A percentile compares a stretch with the other conserved stretches of the same genome.
Conservation (phyloP, 2,329 filamentous ascomycete genomes). For the Cordyceps pruinosa region DNA sequence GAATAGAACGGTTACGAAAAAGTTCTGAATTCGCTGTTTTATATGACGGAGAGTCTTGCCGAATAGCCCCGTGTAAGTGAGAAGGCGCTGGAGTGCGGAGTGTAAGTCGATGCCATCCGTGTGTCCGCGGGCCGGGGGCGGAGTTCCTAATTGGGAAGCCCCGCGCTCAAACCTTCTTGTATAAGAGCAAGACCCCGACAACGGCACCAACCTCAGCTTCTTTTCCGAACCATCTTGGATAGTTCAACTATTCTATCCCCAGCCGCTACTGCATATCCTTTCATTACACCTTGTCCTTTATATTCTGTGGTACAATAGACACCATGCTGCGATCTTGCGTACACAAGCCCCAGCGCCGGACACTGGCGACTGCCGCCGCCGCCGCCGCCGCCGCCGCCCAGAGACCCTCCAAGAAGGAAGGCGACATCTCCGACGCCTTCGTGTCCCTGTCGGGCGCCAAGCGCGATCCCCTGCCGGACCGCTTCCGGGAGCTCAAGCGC, state of each 20-base stretch:
- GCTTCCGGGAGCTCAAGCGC: constrained; percentile 51
- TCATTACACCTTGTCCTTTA: not conserved
- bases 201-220: not conserved
- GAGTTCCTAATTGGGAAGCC: constrained; percentile 25
- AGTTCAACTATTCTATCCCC: not conserved
- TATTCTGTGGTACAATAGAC: not conserved
- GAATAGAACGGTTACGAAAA: not conserved
- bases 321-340: constrained; percentile 8
- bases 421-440: constrained; percentile 57
- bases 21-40: not conserved
- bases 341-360: constrained; percentile 12
- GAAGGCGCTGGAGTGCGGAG: not conserved
- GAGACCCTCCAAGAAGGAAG: constrained; percentile 42
- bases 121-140: constrained; percentile 14
- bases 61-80: not conserved
- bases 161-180: constrained; percentile 17
- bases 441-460: constrained; percentile 47
- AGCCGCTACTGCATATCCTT: not conserved
- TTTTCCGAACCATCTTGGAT: not conserved
- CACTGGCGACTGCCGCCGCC: constrained; percentile 15
- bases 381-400: constrained; percentile 14
- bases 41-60: no score
- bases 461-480: constrained; percentile 41
- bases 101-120: not conserved
- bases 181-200: constrained; percentile 15